Evolutionary conservation across 2,329 filamentous ascomycete species (phyloP), one percentile per base, ranked within the genome.

Genomic region (Botrytis elliptica): DNA sequence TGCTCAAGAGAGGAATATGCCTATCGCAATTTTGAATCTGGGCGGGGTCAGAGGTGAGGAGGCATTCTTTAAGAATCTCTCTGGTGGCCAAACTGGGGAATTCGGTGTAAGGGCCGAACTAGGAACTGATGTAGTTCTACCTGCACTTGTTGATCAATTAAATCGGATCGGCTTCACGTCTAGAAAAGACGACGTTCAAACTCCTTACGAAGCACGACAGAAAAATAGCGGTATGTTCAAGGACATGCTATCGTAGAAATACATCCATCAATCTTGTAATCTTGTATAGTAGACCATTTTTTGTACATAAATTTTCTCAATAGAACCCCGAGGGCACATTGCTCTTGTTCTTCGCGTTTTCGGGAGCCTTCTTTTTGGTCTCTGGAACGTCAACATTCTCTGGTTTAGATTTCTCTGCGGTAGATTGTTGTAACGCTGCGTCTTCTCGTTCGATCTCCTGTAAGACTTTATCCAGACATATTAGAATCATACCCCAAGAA

Each of bases 21-120:
- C 94, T 25, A 92, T 98, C 80, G 95, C 91, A 0, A 91, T 98
- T 60, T 84, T 98, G 74, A 98, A 97, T 79, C 87, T 98, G 74
- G 93, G 93, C n/a, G 93, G 93, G 16, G 90, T 94, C 40, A 87
- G 93, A 78, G 92, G 93, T 25, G 93, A 97, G 80, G 91, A 94
- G n/a, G 83, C 83, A 5, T 91, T 95, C 78, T 93, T 93, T 77
- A 83, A 82, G 3, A 84, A 87, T 74, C 78, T 92, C 63, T 82
- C 87, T n/a, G 84, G 85, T 1, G 80, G 81, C 3, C 88, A 89
- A 76, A 77, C 77, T 8, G 89, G 89, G 22, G 83, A 84, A 77
- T 81, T 84, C 62, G 88, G 86, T 10, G 86, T 89, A 29, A 85
- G 90, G 78, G 83, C 88, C 33, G 88, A 91, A 72, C 81, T 89